These are phyloP conservation scores for Schwanniomyces vanrijiae DNA, from an alignment of 805 yeast genomes.

Conservation along the genomic window DNA sequence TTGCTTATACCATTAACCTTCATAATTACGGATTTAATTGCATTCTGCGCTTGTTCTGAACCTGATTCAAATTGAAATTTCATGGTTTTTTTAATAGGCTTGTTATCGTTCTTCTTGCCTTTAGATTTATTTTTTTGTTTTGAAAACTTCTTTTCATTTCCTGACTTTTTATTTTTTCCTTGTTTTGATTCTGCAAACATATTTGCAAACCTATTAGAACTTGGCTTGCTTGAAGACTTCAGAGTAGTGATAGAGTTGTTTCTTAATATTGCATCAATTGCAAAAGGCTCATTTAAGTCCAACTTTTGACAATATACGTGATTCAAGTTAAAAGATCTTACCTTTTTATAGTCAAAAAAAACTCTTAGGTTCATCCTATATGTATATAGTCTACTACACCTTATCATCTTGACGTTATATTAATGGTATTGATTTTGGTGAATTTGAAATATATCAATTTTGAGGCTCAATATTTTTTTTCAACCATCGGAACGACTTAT, in stretches of 20 bases:
- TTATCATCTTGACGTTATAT: not conserved
- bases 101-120: conserved; percentile 1
- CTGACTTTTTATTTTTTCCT: not conserved
- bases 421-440: not conserved
- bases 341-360: not conserved
- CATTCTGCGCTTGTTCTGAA: conserved; percentile 26
- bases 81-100: conserved; percentile 5
- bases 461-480: not conserved
- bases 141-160: not conserved
- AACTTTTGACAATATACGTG: not conserved
- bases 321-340: not conserved
- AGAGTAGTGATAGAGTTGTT: not conserved
- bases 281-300: not conserved
- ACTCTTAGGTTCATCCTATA: not conserved
- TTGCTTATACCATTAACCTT: conserved; percentile 17
- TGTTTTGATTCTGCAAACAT: conserved; percentile 1
- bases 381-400: not conserved
- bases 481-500: not conserved
- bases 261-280: not conserved
- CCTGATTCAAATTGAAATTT: conserved; percentile 24
- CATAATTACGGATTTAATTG: conserved; percentile 23
- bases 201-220: conserved; percentile 1
- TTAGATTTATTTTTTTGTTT: conserved; percentile 1
- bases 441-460: not conserved
- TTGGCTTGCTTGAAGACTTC: not conserved